These are phyloP conservation scores for Tothia fuscella DNA, from an alignment of 2,329 filamentous ascomycete species.

Conservation along the genomic window DNA sequence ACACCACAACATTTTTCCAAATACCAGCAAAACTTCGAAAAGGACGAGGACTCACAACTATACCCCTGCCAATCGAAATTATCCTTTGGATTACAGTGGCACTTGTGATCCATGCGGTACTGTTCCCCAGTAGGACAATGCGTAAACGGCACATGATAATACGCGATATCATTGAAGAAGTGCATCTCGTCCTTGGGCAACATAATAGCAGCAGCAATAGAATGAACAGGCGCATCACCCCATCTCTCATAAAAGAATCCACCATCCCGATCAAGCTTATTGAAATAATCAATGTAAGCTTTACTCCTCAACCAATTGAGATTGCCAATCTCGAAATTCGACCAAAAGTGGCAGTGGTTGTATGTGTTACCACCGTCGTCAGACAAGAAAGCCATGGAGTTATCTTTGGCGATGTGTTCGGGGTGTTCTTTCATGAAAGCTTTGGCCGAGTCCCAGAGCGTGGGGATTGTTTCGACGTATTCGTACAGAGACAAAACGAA, in stretches of 20 bases:
- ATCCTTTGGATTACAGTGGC: conserved; percentile 86
- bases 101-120: conserved; percentile 70
- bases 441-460: conserved; percentile 89
- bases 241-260: conserved; percentile 99
- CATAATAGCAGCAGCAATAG: conserved; percentile 81
- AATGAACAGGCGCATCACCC: conserved; percentile 96
- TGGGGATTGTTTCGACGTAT: conserved; percentile 91
- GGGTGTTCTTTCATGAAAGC: conserved; percentile 87
- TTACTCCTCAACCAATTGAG: conserved; percentile 86
- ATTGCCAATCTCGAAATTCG: conserved; percentile 95
- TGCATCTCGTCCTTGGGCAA: conserved; percentile 89
- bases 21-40: not conserved
- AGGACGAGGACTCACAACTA: conserved; percentile 59
- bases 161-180: conserved; percentile 98
- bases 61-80: conserved; percentile 99
- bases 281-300: conserved; percentile 83
- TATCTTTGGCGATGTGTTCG: conserved; percentile 71
- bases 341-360: conserved; percentile 99
- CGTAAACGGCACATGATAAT: conserved; percentile 95
- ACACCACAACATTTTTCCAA: not conserved
- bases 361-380: conserved; percentile 86
- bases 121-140: conserved; percentile 92
- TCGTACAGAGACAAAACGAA: conserved; percentile 94
- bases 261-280: conserved; percentile 74
- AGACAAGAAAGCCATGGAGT: conserved; percentile 83